Base-by-base conservation (phyloP, 2,329 filamentous ascomycete species). In the Aspergillus pseudonomiae region DNA sequence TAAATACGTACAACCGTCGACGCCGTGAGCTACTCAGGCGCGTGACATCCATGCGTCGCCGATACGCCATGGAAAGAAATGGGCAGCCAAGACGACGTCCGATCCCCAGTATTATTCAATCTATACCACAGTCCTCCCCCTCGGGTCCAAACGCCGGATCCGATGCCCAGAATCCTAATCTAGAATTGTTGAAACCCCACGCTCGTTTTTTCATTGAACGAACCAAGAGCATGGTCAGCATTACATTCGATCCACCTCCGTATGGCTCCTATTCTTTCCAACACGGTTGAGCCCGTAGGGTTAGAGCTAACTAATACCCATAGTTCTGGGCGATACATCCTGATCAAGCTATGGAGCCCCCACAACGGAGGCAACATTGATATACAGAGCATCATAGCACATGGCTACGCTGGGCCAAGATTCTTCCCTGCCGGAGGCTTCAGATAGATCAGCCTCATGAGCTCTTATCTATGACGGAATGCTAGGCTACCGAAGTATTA, bases 311-410 rank as follows among this genome's bases (percentile, higher is more conserved):
- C n/a, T 24, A 24, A 19, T 41, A n/a, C 36, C n/a, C 12, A 36
- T 65, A 87, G 85, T 10, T 92, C 91, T 12, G 92, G 91, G 6
- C 87, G 92, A 62, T 96, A 91, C 75, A 90, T 98, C 59, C 79
- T 97, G 48, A 82, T 98, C 67, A 97, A 97, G 82, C 87, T 97
- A 76, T 97, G 93, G 91, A 93, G 89, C 71, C 91, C 91, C 2
- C 86, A 87, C 63, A 85, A 88, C 30, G 87, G 89, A 55, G 83
- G 86, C 4, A 96, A 96, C 71, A 96, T 97, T 67, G 93, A 97
- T 74, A 93, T 98, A 45, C 91, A 97, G 76, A 92, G 90, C 53
- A 89, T 97, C 28, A 86, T 93, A 63, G 91, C 89, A 1, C 89
- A 91, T 72, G 94, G 94, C 0, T 97, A 89, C 78, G 91, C 92